A percentile compares a stretch with the other conserved stretches of the same genome.
phyloP scores from a whole-genome alignment of 2,329 filamentous ascomycete genomes.

The Aspergillus brasiliensis region DNA sequence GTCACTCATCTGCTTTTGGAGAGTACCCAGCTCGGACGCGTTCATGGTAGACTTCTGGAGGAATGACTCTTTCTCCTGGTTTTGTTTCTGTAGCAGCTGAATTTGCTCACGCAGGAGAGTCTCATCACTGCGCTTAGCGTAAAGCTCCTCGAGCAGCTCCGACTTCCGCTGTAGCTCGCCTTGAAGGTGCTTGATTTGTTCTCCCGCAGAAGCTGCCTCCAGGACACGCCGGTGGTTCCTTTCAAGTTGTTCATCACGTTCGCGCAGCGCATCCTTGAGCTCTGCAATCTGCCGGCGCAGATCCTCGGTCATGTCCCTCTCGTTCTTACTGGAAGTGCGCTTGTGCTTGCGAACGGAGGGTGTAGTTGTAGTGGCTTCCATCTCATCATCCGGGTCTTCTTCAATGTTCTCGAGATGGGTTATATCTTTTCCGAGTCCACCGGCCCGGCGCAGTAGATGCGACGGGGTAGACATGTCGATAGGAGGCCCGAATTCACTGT shows the following conservation, averaged over 20 bases:
- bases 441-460: slow-evolving; percentile 38
- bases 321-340: slow-evolving; percentile 18
- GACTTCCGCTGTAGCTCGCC: slow-evolving; percentile 39
- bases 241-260: slow-evolving; percentile 39
- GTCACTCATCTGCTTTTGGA: slow-evolving; percentile 35
- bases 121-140: slow-evolving; percentile 27
- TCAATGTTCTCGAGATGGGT: slow-evolving; percentile 42
- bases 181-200: slow-evolving; percentile 44
- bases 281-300: slow-evolving; percentile 36
- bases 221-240: slow-evolving; percentile 34
- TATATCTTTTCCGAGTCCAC: slow-evolving; percentile 29
- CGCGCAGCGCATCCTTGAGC: slow-evolving; percentile 33
- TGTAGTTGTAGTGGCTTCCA: slow-evolving; percentile 21
- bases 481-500: slow-evolving; percentile 46
- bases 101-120: slow-evolving; percentile 33
- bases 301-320: slow-evolving; percentile 23
- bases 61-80: slow-evolving; percentile 28
- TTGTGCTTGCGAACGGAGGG: slow-evolving; percentile 30
- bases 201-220: slow-evolving; percentile 39
- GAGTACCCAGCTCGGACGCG: slow-evolving; percentile 23
- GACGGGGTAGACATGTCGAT: slow-evolving; percentile 49
- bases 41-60: slow-evolving; percentile 27
- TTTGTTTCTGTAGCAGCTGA: slow-evolving; percentile 30
- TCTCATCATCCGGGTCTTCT: slow-evolving; percentile 34
- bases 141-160: slow-evolving; percentile 30